These are phyloP conservation scores for Mortierella sp. DNA, from an alignment of 371 early-diverging fungal genomes.

Conservation along the genomic window DNA sequence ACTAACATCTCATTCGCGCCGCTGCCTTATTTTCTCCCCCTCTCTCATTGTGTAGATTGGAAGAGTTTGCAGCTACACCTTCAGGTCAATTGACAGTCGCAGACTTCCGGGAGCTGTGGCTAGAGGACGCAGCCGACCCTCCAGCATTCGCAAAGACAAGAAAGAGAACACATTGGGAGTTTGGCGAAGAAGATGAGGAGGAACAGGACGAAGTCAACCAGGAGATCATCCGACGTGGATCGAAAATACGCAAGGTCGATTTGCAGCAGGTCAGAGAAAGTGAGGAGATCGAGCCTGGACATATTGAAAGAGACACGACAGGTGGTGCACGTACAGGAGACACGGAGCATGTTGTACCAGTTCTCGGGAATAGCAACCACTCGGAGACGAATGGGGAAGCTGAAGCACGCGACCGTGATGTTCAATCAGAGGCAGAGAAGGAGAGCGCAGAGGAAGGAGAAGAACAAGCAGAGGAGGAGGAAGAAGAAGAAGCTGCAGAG, in stretches of 20 bases:
- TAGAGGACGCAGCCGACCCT: constrained; percentile 91
- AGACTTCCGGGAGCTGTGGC: constrained; percentile 92
- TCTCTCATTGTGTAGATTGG: constrained; percentile 63
- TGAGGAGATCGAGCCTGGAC: constrained; percentile 15
- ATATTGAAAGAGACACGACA: constrained; percentile 17
- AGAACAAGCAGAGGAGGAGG: constrained; percentile 22
- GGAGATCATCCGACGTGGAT: constrained; percentile 36
- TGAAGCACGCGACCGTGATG: neutral
- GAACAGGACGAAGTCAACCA: constrained; percentile 30
- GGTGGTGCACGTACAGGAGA: neutral
- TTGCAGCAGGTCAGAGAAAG: constrained; percentile 33
- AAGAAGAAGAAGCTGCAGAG: constrained; percentile 36
- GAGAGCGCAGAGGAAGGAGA: constrained; percentile 16
- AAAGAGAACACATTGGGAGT: constrained; percentile 50
- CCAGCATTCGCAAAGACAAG: constrained; percentile 82
- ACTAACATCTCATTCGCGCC: neutral
- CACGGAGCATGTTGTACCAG: constrained; percentile 11
- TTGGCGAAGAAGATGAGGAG: constrained; percentile 30
- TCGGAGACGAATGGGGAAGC: constrained; percentile 28
- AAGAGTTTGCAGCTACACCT: constrained; percentile 92
- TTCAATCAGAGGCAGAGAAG: constrained; percentile 11
- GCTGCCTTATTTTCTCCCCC: constrained; percentile 4
- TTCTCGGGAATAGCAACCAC: neutral
- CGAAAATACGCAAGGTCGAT: constrained; percentile 13
- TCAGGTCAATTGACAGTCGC: constrained; percentile 86